Evolutionary conservation across 1,139 yeast species (phyloP).

Genomic region (Geotrichum restrictum): DNA sequence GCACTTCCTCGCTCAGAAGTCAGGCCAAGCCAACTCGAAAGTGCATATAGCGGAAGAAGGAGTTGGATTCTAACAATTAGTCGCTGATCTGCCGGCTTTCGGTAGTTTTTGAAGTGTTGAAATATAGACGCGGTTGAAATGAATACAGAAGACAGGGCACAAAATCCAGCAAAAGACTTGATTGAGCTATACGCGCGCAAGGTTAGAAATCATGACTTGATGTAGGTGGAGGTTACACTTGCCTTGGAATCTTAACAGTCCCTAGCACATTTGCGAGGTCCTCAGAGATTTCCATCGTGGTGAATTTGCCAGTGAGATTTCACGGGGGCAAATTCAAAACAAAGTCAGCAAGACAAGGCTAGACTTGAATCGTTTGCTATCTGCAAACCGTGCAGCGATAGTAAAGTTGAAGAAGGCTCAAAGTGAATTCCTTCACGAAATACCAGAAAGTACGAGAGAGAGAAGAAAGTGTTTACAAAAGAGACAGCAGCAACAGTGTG

Average conservation of each 20-base stretch:
- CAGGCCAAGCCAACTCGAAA: slow-evolving; percentile 56
- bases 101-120: slow-evolving; percentile 61
- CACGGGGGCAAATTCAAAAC: too few species aligned
- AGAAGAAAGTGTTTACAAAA: too few species aligned
- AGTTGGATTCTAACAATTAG: slow-evolving; percentile 74
- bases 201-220: background rate
- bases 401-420: too few species aligned
- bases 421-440: too few species aligned
- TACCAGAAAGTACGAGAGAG: too few species aligned
- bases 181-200: slow-evolving; percentile 8
- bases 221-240: background rate
- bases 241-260: slow-evolving; percentile 8
- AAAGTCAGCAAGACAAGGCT: too few species aligned
- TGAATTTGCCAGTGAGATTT: too few species aligned
- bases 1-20: slow-evolving; percentile 46
- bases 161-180: slow-evolving; percentile 20
- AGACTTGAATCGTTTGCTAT: too few species aligned
- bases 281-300: slow-evolving; percentile 1
- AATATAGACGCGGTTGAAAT: slow-evolving; percentile 49
- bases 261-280: background rate
- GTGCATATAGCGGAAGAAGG: slow-evolving; percentile 52
- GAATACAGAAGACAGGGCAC: slow-evolving; percentile 37
- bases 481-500: too few species aligned
- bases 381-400: too few species aligned
- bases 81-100: slow-evolving; percentile 87